phyloP scores from a whole-genome alignment of 1,139 yeast species.

The Starmera stellimalicola region DNA sequence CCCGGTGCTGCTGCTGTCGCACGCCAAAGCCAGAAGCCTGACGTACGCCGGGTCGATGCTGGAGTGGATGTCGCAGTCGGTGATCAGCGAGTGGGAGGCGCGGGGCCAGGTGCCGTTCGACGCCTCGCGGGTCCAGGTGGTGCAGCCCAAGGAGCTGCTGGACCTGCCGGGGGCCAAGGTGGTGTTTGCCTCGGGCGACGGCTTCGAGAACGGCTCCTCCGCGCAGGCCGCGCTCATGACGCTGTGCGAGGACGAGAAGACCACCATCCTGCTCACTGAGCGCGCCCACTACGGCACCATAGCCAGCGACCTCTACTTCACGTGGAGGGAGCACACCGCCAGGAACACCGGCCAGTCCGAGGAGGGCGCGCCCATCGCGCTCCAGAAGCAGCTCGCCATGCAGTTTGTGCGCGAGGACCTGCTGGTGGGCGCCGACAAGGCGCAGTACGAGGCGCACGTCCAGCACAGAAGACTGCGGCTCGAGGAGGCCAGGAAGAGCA shows the following conservation, averaged over 20 bases:
- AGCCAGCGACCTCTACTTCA: conserved; percentile 36
- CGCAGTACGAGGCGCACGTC: conserved; percentile 36
- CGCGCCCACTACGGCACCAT: conserved; percentile 34
- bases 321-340: conserved; percentile 44
- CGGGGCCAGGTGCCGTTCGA: conserved; percentile 62
- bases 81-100: conserved; percentile 75
- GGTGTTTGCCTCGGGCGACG: conserved; percentile 71
- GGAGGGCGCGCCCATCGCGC: conserved; percentile 51
- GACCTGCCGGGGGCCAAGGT: conserved; percentile 66
- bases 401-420: conserved; percentile 38
- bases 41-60: conserved; percentile 81
- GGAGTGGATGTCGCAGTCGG: conserved; percentile 89
- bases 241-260: conserved; percentile 54
- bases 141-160: conserved; percentile 49
- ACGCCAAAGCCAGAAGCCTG: conserved; percentile 71
- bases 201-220: conserved; percentile 54
- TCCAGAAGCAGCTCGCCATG: conserved; percentile 30
- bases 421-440: conserved; percentile 40
- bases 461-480: conserved; percentile 26
- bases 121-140: conserved; percentile 50
- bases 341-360: conserved; percentile 32
- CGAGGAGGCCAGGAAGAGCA: conserved; percentile 20
- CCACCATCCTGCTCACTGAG: conserved; percentile 70
- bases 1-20: conserved; percentile 69
- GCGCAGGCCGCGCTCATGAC: conserved; percentile 48